Percentiles rank a stretch among this genome's conserved stretches.
phyloP scores from a whole-genome alignment of 164 flowering plant species.

The Liquidambar formosana region DNA sequence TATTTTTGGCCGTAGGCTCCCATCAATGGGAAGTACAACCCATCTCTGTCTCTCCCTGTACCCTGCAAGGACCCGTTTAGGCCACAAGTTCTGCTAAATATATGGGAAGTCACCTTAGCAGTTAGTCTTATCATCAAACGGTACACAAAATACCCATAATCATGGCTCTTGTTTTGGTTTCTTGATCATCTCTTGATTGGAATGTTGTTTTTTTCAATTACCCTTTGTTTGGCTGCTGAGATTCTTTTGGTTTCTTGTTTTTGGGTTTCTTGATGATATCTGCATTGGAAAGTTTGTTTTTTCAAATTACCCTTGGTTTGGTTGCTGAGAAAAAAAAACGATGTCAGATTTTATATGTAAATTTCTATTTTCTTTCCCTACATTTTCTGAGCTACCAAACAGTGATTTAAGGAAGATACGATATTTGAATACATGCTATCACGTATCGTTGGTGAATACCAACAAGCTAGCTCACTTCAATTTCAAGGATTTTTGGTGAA shows the following conservation, averaged over 20 bases:
- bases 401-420: no score
- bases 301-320: background rate
- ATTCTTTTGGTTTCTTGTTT: background rate
- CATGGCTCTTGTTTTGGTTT: background rate
- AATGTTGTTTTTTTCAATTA: background rate
- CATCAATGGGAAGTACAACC: background rate
- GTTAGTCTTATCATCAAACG: background rate
- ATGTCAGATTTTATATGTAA: background rate
- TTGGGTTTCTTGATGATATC: background rate
- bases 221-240: background rate
- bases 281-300: background rate
- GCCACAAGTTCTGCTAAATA: background rate
- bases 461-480: no score
- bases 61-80: background rate
- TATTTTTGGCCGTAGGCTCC: background rate
- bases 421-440: background rate
- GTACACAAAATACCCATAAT: no score
- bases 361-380: no score
- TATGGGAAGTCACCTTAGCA: background rate
- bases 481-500: no score
- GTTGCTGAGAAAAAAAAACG: no score
- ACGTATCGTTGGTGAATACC: background rate
- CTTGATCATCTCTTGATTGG: background rate
- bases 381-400: no score
- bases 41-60: background rate